Conservation (phyloP, 495 filamentous ascomycete genomes). For the Xylaria cubensis region DNA sequence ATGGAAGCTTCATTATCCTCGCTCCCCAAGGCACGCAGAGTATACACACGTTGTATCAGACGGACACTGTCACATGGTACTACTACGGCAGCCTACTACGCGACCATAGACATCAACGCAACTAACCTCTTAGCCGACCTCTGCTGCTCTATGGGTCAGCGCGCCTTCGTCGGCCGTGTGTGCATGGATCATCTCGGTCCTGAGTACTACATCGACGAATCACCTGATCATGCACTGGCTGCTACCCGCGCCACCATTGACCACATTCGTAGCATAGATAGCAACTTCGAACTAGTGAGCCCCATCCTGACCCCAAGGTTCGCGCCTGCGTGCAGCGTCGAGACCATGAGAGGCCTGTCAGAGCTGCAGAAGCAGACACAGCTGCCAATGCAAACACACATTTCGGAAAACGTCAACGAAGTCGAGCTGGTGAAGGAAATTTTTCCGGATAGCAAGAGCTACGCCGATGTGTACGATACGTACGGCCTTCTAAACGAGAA, state of each 20-base stretch:
- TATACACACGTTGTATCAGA: slow-evolving; percentile 77
- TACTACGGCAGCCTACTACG: slow-evolving; percentile 90
- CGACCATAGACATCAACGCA: slow-evolving; percentile 78
- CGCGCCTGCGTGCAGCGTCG: slow-evolving; percentile 73
- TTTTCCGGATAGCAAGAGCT: slow-evolving; percentile 70
- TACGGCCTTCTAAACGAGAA: slow-evolving; percentile 69
- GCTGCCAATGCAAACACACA: slow-evolving; percentile 86
- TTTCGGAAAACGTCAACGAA: slow-evolving; percentile 83
- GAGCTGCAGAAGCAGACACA: slow-evolving; percentile 62
- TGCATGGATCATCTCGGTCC: slow-evolving; percentile 88
- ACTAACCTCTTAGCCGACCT: slow-evolving; percentile 90
- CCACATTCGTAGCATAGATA: slow-evolving; percentile 73
- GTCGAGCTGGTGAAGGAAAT: slow-evolving; percentile 68
- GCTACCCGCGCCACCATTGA: slow-evolving; percentile 67
- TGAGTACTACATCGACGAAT: slow-evolving; percentile 74
- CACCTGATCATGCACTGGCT: slow-evolving; percentile 59
- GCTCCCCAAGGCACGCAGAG: slow-evolving; percentile 54
- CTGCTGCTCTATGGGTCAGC: slow-evolving; percentile 76
- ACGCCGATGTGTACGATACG: slow-evolving; percentile 81
- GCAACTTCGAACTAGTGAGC: slow-evolving; percentile 61
- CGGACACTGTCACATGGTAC: slow-evolving; percentile 88
- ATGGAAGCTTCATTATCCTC: slow-evolving; percentile 74
- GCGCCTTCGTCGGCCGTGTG: slow-evolving; percentile 87
- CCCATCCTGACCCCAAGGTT: slow-evolving; percentile 94
- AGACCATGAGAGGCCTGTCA: slow-evolving; percentile 68